Percentiles rank a stretch among this genome's conserved stretches.
These are phyloP conservation scores for Chrysoporthe puriensis DNA, from an alignment of 2,329 filamentous ascomycete genomes.

Conservation along the genomic window DNA sequence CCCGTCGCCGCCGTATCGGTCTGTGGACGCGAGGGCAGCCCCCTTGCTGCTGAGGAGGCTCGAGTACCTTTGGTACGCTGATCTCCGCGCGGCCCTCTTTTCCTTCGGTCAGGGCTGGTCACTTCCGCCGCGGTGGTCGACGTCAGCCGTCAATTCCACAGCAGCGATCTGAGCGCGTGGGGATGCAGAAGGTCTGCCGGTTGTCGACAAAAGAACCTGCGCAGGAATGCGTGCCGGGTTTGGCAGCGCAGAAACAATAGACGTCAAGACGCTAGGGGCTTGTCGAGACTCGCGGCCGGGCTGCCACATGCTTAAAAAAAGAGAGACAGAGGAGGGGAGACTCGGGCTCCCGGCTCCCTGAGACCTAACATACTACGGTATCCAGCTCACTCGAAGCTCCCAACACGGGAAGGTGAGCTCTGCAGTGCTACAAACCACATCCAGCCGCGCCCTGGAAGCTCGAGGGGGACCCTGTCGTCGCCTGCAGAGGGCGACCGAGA, in stretches of 20 bases:
- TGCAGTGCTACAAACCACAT: background rate
- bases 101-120: background rate
- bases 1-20: background rate
- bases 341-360: background rate
- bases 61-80: background rate
- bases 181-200: background rate
- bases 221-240: too few relatives aligned
- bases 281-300: background rate
- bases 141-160: slow-evolving; percentile 4
- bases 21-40: background rate
- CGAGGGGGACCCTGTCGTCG: background rate
- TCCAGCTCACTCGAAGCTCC: background rate
- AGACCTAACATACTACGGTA: background rate
- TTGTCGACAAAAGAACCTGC: background rate
- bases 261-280: background rate
- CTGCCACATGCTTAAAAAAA: background rate
- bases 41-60: background rate
- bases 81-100: slow-evolving; percentile 9
- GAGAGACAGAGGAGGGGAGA: background rate
- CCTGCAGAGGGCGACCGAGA: background rate
- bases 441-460: background rate
- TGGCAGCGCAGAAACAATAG: background rate
- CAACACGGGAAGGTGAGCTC: background rate
- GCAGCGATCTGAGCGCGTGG: background rate
- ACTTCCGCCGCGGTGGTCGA: background rate